These are phyloP conservation scores for Termitomyces sp. DNA, from an alignment of 768 basidiomycete species.

Conservation along the genomic window DNA sequence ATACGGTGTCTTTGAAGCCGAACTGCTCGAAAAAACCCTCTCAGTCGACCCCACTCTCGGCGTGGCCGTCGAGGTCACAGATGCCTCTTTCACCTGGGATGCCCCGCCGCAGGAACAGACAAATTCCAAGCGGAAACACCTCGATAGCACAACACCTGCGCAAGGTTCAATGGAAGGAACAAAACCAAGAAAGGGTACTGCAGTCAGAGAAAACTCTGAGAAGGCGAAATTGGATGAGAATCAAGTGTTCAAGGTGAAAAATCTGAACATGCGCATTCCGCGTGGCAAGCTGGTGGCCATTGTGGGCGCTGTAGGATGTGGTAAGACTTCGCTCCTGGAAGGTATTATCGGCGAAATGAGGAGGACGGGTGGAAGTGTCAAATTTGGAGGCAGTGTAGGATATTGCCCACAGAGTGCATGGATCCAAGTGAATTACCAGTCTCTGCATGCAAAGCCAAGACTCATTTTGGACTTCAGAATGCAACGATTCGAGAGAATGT, in stretches of 20 bases:
- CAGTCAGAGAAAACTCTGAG: conserved; percentile 12
- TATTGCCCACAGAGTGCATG: conserved; percentile 88
- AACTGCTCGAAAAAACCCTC: conserved; percentile 57
- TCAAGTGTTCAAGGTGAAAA: conserved; percentile 53
- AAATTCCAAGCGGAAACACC: conserved; percentile 25
- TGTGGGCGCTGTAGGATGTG: conserved; percentile 75
- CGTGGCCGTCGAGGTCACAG: conserved; percentile 60
- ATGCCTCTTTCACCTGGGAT: conserved; percentile 86
- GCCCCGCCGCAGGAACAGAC: conserved; percentile 44
- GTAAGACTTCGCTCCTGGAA: conserved; percentile 67
- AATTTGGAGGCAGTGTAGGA: conserved; percentile 70
- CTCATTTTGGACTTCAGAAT: conserved; percentile 36
- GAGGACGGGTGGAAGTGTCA: conserved; percentile 54
- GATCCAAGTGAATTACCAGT: conserved; percentile 57
- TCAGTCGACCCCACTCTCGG: conserved; percentile 47
- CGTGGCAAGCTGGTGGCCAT: conserved; percentile 78
- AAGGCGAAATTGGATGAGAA: conserved; percentile 28
- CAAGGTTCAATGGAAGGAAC: conserved; percentile 14
- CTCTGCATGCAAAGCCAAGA: conserved; percentile 1
- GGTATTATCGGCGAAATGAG: conserved; percentile 84
- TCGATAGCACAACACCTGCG: neutral
- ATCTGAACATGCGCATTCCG: conserved; percentile 64
- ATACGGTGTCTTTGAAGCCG: conserved; percentile 78
- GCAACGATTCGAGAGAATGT: conserved; percentile 87
- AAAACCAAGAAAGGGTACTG: conserved; percentile 25